These are phyloP conservation scores for Saccharomycopsis schoenii DNA, from an alignment of 805 yeast genomes.

Conservation along the genomic window DNA sequence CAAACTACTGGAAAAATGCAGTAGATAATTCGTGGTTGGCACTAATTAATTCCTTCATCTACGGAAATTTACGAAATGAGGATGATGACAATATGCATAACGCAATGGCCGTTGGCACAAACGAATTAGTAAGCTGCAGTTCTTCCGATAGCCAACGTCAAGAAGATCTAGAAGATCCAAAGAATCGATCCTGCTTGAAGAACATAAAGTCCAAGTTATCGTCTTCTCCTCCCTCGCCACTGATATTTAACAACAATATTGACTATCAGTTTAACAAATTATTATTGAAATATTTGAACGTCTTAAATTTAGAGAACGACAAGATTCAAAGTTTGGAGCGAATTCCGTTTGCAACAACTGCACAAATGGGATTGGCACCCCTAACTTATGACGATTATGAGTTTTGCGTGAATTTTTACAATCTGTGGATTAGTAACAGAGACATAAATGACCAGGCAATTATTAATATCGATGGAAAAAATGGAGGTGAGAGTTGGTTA, in stretches of 20 bases:
- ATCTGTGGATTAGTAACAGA: background rate
- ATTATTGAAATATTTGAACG: background rate
- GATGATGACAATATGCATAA: background rate
- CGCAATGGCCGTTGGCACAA: background rate
- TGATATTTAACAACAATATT: background rate
- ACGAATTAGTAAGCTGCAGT: background rate
- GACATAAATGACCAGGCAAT: background rate
- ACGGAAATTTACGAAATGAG: background rate
- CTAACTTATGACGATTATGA: background rate
- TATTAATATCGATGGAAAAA: background rate
- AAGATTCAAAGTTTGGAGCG: background rate
- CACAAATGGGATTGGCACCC: background rate
- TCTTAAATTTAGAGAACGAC: background rate
- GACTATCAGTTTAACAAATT: background rate
- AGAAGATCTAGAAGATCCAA: background rate
- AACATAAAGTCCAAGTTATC: background rate
- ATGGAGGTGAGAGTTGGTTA: background rate
- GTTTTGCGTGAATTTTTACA: background rate
- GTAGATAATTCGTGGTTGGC: background rate
- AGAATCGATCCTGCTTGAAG: background rate
- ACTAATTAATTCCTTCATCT: background rate
- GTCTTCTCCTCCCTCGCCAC: background rate
- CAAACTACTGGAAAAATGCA: background rate
- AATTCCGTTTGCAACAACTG: background rate
- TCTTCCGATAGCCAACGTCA: background rate